Percentiles rank a stretch among this genome's conserved stretches.
Conservation (phyloP, 2,329 filamentous ascomycete species). For the Triangularia verruculosa region DNA sequence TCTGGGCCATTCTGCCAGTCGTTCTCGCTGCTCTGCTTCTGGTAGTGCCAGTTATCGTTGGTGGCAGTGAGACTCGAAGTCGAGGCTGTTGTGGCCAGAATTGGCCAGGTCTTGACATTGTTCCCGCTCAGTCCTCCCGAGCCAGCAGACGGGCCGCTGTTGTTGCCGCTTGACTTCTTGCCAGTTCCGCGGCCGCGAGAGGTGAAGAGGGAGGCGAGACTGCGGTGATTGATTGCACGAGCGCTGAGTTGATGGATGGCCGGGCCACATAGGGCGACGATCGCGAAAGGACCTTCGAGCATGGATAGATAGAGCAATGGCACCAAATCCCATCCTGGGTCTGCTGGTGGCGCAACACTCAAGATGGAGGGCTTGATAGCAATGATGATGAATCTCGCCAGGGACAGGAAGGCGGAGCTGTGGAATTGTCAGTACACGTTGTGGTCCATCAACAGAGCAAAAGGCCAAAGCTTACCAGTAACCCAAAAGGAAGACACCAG, state of each 20-base stretch:
- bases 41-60: no score
- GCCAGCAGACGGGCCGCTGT: no score
- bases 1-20: no score
- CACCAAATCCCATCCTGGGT: not conserved
- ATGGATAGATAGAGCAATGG: not conserved
- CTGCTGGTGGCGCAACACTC: not conserved
- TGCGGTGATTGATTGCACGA: not conserved
- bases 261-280: not conserved
- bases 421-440: not conserved
- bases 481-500: not conserved
- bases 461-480: not conserved
- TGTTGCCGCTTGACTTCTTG: no score
- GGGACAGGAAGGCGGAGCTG: not conserved
- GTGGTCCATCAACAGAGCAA: no score
- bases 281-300: not conserved
- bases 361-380: not conserved
- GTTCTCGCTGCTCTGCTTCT: no score
- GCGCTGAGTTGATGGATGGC: not conserved
- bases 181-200: not conserved
- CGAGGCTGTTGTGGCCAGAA: no score
- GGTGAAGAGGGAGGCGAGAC: not conserved
- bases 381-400: not conserved
- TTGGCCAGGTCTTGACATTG: not conserved
- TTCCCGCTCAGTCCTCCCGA: not conserved
- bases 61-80: no score